phyloP scores from a whole-genome alignment of 352 stramenopile species.

The Phytophthora vignae region DNA sequence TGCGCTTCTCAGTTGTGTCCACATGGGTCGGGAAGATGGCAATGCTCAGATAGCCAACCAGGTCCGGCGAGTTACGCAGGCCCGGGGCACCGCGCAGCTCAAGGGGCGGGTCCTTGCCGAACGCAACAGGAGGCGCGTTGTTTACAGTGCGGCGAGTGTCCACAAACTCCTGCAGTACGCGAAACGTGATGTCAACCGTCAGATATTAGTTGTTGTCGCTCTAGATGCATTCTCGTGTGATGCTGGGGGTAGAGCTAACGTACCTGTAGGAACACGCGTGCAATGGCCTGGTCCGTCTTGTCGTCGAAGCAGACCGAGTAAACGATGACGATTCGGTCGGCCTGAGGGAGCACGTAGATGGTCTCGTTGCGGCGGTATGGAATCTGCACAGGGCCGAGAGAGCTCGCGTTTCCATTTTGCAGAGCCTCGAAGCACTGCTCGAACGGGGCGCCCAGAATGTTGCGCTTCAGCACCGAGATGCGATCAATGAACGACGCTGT shows the following conservation, averaged over 20 bases:
- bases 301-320: slow-evolving; percentile 95
- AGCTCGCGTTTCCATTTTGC: slow-evolving; percentile 60
- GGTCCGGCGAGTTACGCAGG: slow-evolving; percentile 65
- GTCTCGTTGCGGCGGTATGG: slow-evolving; percentile 89
- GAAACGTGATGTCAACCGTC: neutral
- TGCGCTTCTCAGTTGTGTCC: slow-evolving; percentile 85
- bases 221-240: neutral
- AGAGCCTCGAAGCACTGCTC: slow-evolving; percentile 89
- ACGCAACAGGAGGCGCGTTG: slow-evolving; percentile 93
- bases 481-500: slow-evolving; percentile 78
- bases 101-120: slow-evolving; percentile 91
- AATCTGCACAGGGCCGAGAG: slow-evolving; percentile 77
- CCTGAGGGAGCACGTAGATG: slow-evolving; percentile 87
- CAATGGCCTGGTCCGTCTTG: slow-evolving; percentile 92
- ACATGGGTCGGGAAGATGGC: slow-evolving; percentile 93
- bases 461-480: slow-evolving; percentile 83
- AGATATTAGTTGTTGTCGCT: neutral
- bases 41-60: slow-evolving; percentile 92
- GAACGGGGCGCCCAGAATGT: slow-evolving; percentile 81
- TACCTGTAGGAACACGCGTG: slow-evolving; percentile 91
- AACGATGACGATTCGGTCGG: slow-evolving; percentile 92
- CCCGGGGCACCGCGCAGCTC: slow-evolving; percentile 80
- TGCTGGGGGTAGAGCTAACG: too few species aligned
- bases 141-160: slow-evolving; percentile 93
- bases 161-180: slow-evolving; percentile 85